These are phyloP conservation scores for Aureobasidium lini DNA, from an alignment of 2,329 filamentous ascomycete genomes.

Conservation along the genomic window DNA sequence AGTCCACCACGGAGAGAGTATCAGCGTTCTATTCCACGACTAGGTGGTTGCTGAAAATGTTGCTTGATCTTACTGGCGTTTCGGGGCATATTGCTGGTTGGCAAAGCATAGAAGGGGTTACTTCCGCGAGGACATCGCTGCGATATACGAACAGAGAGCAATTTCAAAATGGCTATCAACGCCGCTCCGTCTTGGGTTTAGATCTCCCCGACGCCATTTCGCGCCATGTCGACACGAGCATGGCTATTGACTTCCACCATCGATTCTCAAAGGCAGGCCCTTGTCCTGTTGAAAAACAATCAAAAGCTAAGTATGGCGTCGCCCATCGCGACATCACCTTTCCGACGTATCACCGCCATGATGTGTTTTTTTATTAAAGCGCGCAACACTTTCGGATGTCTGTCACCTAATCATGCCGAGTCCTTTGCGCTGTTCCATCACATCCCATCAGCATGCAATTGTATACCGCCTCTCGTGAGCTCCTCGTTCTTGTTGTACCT, in stretches of 20 bases:
- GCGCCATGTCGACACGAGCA: background rate
- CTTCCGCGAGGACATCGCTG: constrained; percentile 5
- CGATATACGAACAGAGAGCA: constrained; percentile 10
- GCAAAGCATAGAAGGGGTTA: constrained; percentile 1
- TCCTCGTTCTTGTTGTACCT: background rate
- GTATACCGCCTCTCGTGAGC: background rate
- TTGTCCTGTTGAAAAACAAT: background rate
- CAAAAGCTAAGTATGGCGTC: background rate
- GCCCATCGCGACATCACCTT: background rate
- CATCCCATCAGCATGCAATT: background rate
- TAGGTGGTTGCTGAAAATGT: background rate
- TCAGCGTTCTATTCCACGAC: constrained; percentile 80
- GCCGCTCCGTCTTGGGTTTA: background rate
- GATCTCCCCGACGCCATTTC: background rate
- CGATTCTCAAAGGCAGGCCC: background rate
- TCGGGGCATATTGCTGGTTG: background rate
- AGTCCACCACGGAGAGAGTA: constrained; percentile 95
- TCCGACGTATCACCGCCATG: background rate
- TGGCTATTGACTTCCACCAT: background rate
- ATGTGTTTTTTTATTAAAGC: background rate
- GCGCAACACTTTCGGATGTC: background rate
- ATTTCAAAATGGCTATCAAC: constrained; percentile 2
- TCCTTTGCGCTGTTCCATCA: background rate
- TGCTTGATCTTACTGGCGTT: background rate
- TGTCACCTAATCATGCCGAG: background rate